Percentiles rank a stretch among this genome's conserved stretches.
Conservation (phyloP, 345 rosid species). For the Arabis hirsuta region DNA sequence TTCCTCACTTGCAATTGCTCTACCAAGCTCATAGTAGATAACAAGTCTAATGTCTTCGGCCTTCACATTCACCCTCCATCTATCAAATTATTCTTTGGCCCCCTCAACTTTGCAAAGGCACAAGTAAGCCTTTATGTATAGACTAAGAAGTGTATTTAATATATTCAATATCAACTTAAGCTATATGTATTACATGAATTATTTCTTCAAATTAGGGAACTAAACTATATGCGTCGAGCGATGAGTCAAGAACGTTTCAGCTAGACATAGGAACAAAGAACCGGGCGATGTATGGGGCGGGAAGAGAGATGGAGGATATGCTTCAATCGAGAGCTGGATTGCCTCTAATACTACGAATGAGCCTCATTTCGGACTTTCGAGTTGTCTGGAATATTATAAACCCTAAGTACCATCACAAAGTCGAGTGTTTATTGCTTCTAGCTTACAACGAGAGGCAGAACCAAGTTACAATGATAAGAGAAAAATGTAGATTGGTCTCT, state of each 20-base stretch:
- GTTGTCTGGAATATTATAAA: conserved; percentile 66
- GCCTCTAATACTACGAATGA: conserved; percentile 56
- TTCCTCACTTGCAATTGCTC: conserved; percentile 77
- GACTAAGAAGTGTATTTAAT: background rate
- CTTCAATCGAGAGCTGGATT: conserved; percentile 67
- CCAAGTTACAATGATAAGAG: conserved; percentile 23
- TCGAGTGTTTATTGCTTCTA: conserved; percentile 59
- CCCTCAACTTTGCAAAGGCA: conserved; percentile 61
- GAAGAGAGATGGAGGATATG: conserved; percentile 79
- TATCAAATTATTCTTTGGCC: conserved; percentile 61
- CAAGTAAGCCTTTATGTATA: conserved; percentile 46
- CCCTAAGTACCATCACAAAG: conserved; percentile 58
- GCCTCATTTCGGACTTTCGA: conserved; percentile 50
- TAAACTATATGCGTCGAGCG: conserved; percentile 56
- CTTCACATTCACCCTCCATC: conserved; percentile 73
- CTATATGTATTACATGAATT: conserved; percentile 1
- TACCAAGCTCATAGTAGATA: conserved; percentile 57
- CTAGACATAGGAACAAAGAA: conserved; percentile 62
- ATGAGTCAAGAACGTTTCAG: conserved; percentile 47
- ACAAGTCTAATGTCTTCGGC: conserved; percentile 76
- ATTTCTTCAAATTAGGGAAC: conserved; percentile 48
- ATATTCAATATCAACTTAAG: background rate
- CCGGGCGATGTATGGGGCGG: conserved; percentile 86
- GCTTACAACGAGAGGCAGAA: conserved; percentile 45
- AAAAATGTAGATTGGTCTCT: conserved; percentile 36